Conservation (phyloP, 345 rosid species). For the Carallia brachiata region DNA sequence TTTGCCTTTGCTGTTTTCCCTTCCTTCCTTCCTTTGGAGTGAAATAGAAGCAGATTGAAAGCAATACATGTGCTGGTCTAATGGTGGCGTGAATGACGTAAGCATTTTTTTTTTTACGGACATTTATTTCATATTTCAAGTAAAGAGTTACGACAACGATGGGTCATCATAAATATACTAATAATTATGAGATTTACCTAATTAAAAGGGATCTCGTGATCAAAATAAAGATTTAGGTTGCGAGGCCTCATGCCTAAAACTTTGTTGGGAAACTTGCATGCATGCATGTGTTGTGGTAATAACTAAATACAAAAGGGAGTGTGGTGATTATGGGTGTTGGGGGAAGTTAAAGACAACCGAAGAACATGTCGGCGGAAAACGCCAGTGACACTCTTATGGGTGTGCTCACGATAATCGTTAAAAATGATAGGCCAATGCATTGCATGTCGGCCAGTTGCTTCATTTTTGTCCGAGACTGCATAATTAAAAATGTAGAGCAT, state of each 20-base stretch:
- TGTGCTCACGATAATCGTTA: constrained; percentile 25
- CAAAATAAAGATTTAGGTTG: too few relatives aligned
- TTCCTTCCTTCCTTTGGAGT: background rate
- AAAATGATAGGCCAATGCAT: constrained; percentile 21
- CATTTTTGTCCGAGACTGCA: background rate
- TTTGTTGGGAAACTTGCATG: too few relatives aligned
- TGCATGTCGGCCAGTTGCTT: constrained; percentile 25
- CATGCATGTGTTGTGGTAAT: too few relatives aligned
- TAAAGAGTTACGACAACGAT: too few relatives aligned
- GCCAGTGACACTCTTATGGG: constrained; percentile 16
- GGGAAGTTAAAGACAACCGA: constrained; percentile 1
- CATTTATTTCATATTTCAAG: too few relatives aligned
- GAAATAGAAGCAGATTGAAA: constrained; percentile 8
- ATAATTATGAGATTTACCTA: too few relatives aligned
- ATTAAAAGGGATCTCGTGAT: too few relatives aligned
- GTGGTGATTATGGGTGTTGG: constrained; percentile 9
- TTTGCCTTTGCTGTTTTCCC: constrained; percentile 5
- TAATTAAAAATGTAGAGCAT: too few relatives aligned
- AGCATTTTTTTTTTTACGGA: background rate
- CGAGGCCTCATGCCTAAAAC: too few relatives aligned
- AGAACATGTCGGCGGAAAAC: constrained; percentile 26
- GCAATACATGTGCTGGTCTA: background rate
- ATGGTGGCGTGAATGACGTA: background rate
- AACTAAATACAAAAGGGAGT: too few relatives aligned
- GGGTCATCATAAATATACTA: too few relatives aligned